Conservation (phyloP, 306 rosid genomes). For the Dryas octopetala region DNA sequence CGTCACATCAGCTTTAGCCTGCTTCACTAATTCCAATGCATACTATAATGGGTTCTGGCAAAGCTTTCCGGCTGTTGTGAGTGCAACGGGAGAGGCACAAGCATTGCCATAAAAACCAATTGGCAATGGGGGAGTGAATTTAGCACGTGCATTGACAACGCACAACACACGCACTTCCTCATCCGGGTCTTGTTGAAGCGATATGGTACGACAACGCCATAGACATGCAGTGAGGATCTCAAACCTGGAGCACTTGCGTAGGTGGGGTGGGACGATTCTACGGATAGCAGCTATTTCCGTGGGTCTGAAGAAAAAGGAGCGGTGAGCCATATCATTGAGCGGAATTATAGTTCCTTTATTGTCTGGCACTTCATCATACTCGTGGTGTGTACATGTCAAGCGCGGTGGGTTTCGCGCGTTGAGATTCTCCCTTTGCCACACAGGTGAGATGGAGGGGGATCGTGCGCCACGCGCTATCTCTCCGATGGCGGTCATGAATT, state of each 20-base stretch:
- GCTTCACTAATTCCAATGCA: constrained; percentile 49
- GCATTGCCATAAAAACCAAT: constrained; percentile 37
- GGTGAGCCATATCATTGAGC: constrained; percentile 45
- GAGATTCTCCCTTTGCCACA: constrained; percentile 46
- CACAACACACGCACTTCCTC: too few species aligned
- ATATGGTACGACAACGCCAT: constrained; percentile 58
- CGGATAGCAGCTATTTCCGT: constrained; percentile 45
- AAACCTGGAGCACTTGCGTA: constrained; percentile 36
- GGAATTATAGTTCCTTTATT: constrained; percentile 45
- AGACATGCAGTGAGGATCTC: constrained; percentile 50
- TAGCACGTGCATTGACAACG: too few species aligned
- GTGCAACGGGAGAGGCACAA: constrained; percentile 40
- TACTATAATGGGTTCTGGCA: constrained; percentile 41
- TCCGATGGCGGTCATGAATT: constrained; percentile 46
- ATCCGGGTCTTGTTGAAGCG: constrained; percentile 11
- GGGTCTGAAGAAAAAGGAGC: constrained; percentile 53
- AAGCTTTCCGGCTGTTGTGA: constrained; percentile 44
- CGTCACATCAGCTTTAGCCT: constrained; percentile 43
- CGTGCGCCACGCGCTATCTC: constrained; percentile 45
- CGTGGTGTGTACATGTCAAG: constrained; percentile 41
- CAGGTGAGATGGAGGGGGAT: constrained; percentile 32
- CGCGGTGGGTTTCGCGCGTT: constrained; percentile 42
- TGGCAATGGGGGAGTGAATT: too few species aligned
- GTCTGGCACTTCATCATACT: constrained; percentile 46
- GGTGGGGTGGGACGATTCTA: constrained; percentile 27